Evolutionary conservation across 305 asterid genomes (phyloP).

Genomic region (Rubia balearica): DNA sequence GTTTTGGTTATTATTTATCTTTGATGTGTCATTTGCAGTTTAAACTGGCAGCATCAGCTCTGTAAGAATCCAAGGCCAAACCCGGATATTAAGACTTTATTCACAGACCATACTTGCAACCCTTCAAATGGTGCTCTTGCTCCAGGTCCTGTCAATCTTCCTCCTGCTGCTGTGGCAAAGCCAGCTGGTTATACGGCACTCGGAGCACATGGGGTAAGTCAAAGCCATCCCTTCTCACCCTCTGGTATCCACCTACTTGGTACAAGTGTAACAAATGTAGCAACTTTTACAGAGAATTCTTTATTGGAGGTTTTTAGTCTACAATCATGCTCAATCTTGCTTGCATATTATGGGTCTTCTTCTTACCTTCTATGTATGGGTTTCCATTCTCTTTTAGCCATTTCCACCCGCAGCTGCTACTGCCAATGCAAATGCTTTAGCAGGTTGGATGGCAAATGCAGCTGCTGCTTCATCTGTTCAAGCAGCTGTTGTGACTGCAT

Average conservation of each 20-base stretch:
- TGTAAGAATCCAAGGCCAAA: conserved; percentile 90
- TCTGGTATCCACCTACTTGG: not conserved
- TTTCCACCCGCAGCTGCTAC: conserved; percentile 78
- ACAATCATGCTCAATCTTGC: not conserved
- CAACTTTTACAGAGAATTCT: not conserved
- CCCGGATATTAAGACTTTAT: conserved; percentile 88
- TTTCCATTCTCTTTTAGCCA: conserved; percentile 40
- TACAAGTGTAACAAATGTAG: not conserved
- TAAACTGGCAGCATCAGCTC: conserved; percentile 97
- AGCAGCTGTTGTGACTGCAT: conserved; percentile 92
- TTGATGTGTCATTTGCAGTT: conserved; percentile 38
- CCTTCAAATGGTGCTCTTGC: conserved; percentile 84
- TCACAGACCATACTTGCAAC: conserved; percentile 70
- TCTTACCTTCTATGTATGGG: not conserved
- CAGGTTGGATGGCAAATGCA: conserved; percentile 95
- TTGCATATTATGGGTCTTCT: not conserved
- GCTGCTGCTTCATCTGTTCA: conserved; percentile 91
- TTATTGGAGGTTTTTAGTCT: not conserved
- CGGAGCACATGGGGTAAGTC: conserved; percentile 83
- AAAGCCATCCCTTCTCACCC: not conserved
- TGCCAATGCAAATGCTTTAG: conserved; percentile 76
- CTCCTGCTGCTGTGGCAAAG: conserved; percentile 64
- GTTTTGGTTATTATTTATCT: not conserved
- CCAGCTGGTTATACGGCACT: conserved; percentile 64
- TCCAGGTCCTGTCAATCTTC: conserved; percentile 72